Base-by-base conservation (phyloP, 164 flowering plant species). In the Protea cynaroides region DNA sequence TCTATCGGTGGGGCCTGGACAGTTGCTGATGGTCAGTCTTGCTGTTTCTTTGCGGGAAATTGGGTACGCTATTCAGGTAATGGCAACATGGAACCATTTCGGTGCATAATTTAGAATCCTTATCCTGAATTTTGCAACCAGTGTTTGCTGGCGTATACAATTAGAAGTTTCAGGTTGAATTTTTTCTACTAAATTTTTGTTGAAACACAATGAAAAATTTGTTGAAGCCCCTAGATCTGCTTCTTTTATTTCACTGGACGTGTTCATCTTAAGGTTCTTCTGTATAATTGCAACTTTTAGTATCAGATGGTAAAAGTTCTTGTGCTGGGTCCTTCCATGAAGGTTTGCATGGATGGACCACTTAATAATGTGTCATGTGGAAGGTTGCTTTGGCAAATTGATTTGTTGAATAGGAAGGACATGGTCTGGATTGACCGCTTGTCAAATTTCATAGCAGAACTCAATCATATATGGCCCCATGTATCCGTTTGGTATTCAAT, bases 51-150 rank as follows among this genome's bases (percentile, higher is more conserved):
- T 95, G 82, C 79, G 57, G 63, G 87, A 83, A 77, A 80, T 90
- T 49, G 99, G 99, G 0, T 95, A 95, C 69, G 70, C 71, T 44
- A 74, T 95, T 77, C 78, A 92, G 97, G 96, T 92, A 79, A 58
- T 25, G 10, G 21, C 6, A 19, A 44, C 34, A 17, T 12, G 49
- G 6, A 34, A 1, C 43, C 25, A 3, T 7, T 54, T 61, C n/a
- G 5, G 5, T 29, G 34, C 5, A 29, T 29, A 29, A 14, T 0
- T 55, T 9, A 7, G 11, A 40, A 18, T 18, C 14, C 50, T 50
- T 19, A 17, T 62, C 13, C 14, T n/a, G 0, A 17, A 15, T 53
- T 53, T n/a, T 66, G 69, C 61, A 37, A 14, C 37, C 7, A 1
- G 7, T 6, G 18, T 11, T 6, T 29, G 34, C 13, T 52, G 44